Evolutionary conservation across 768 basidiomycete genomes (phyloP).

Genomic region (Mycena galopus): DNA sequence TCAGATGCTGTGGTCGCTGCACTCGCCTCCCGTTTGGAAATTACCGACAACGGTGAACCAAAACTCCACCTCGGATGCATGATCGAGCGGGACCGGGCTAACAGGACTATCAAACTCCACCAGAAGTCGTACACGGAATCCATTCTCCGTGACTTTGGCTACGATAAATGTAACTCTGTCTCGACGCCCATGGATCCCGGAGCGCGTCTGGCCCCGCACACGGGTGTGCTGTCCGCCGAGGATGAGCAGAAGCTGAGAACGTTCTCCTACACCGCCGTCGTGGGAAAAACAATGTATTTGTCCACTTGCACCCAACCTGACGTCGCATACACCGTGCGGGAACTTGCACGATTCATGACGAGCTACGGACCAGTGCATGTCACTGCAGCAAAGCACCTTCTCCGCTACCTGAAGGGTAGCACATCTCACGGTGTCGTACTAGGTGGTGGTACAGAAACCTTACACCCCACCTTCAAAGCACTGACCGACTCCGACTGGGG

Average conservation of each 20-base stretch:
- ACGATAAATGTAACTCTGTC: constrained; percentile 22
- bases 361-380: constrained; percentile 24
- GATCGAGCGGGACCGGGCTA: constrained; percentile 5
- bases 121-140: constrained; percentile 30
- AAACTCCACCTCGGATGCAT: constrained; percentile 24
- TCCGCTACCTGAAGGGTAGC: constrained; percentile 31
- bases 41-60: too few species aligned
- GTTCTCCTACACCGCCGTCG: constrained; percentile 22
- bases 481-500: constrained; percentile 36
- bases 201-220: constrained; percentile 2
- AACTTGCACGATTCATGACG: constrained; percentile 25
- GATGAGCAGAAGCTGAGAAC: constrained; percentile 2
- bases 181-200: constrained; percentile 34
- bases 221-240: neutral
- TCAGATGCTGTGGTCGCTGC: constrained; percentile 24
- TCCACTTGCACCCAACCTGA: constrained; percentile 14
- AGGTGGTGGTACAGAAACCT: neutral
- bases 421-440: constrained; percentile 11
- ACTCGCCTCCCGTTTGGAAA: constrained; percentile 20
- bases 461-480: constrained; percentile 19
- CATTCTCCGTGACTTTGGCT: constrained; percentile 31
- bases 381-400: constrained; percentile 31
- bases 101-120: constrained; percentile 9
- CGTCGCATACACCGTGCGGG: constrained; percentile 14
- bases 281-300: constrained; percentile 39